A percentile compares a stretch with the other conserved stretches of the same genome.
phyloP scores from a whole-genome alignment of 176 grass and related monocot species.

The Rhynchospora tenuis region DNA sequence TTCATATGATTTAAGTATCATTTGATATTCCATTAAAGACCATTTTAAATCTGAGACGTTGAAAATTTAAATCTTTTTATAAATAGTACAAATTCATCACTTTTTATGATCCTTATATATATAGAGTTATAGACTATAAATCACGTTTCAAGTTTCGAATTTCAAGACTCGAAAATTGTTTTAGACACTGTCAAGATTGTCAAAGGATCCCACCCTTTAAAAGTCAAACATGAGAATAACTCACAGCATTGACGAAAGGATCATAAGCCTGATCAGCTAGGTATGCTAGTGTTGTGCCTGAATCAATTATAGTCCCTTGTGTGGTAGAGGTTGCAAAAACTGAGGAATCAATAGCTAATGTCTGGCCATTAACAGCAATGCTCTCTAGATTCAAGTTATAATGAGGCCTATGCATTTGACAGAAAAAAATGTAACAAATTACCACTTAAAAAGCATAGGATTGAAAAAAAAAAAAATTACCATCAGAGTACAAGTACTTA shows the following conservation, averaged over 20 bases:
- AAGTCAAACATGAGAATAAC: slow-evolving; percentile 15
- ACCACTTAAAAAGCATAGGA: neutral
- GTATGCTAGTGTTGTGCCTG: slow-evolving; percentile 90
- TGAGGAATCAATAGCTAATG: slow-evolving; percentile 61
- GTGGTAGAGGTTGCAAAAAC: slow-evolving; percentile 81
- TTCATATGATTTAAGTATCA: no score
- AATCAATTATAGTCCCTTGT: slow-evolving; percentile 96
- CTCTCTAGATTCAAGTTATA: slow-evolving; percentile 93
- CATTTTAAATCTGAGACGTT: no score
- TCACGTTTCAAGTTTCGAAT: no score
- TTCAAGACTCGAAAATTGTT: no score
- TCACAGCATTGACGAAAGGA: slow-evolving; percentile 90
- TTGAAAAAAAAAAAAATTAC: neutral
- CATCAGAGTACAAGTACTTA: slow-evolving; percentile 24
- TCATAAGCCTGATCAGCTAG: slow-evolving; percentile 86
- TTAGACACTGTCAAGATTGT: no score
- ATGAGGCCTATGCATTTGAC: slow-evolving; percentile 61
- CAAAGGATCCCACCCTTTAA: neutral
- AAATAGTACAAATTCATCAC: no score
- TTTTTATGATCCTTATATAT: no score
- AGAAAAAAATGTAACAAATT: neutral
- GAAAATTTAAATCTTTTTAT: no score
- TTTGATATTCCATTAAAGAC: no score
- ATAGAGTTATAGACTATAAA: no score
- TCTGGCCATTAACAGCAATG: slow-evolving; percentile 88